Conservation (phyloP, 2,329 filamentous ascomycete species). For the Eurotiales sp. region DNA sequence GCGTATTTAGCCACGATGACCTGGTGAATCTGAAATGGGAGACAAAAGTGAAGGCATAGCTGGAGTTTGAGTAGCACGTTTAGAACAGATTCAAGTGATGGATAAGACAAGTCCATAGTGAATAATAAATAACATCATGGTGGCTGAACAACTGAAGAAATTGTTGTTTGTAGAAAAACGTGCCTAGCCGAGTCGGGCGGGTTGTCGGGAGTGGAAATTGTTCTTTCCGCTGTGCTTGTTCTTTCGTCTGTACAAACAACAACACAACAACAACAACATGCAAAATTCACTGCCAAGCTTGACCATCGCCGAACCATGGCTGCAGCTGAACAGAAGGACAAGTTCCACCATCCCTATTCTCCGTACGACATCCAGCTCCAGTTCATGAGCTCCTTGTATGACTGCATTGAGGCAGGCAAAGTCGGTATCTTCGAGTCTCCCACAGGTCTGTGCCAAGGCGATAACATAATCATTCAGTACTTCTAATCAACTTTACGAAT, state of each 20-base stretch:
- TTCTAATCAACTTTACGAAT: neutral
- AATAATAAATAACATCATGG: no score
- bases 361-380: slow-evolving; percentile 84
- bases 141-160: no score
- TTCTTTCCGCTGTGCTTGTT: slow-evolving; percentile 5
- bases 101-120: no score
- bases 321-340: slow-evolving; percentile 26
- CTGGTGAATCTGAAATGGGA: neutral
- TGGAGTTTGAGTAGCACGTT: no score
- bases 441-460: slow-evolving; percentile 60
- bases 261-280: neutral
- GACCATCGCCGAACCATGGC: slow-evolving; percentile 27
- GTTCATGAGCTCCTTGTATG: slow-evolving; percentile 82
- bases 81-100: no score
- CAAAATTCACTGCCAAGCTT: neutral
- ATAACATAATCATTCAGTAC: neutral
- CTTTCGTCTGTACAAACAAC: neutral
- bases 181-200: neutral
- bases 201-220: neutral
- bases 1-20: neutral
- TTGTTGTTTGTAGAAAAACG: no score
- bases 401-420: slow-evolving; percentile 72
- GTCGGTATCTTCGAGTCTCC: slow-evolving; percentile 89
- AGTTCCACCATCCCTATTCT: slow-evolving; percentile 83
- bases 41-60: neutral